A percentile compares a stretch with the other conserved stretches of the same genome.
Conservation (phyloP, 257 asterid genomes). For the Paraleonurus japonicus region DNA sequence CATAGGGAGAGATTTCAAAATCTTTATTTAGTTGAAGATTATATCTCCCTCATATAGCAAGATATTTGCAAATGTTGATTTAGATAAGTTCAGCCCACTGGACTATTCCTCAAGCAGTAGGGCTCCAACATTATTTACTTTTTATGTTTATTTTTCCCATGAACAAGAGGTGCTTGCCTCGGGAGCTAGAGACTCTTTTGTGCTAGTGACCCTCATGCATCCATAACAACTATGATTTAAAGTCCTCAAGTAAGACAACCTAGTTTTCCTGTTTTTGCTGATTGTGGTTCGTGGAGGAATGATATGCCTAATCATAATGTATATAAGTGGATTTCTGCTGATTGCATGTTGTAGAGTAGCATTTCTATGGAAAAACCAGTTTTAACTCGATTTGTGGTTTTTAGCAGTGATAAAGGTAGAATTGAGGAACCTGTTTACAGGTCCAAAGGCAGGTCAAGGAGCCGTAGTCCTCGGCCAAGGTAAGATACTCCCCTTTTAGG, state of each 20-base stretch:
- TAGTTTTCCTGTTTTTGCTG: background rate
- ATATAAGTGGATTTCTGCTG: background rate
- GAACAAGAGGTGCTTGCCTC: too few relatives aligned
- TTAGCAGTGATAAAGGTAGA: conserved; percentile 73
- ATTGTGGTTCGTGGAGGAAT: background rate
- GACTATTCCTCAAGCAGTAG: too few relatives aligned
- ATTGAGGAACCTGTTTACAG: conserved; percentile 67
- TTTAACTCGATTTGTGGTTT: conserved; percentile 9
- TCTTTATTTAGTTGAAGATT: too few relatives aligned
- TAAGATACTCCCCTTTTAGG: conserved; percentile 24
- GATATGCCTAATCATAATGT: background rate
- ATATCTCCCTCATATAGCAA: too few relatives aligned
- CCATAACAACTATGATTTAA: too few relatives aligned
- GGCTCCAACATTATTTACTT: too few relatives aligned
- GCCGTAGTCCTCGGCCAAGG: conserved; percentile 97
- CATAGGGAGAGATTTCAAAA: too few relatives aligned
- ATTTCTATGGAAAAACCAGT: background rate
- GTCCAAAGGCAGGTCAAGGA: conserved; percentile 69
- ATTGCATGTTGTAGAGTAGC: background rate
- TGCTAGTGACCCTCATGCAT: too few relatives aligned
- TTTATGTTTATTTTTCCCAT: too few relatives aligned
- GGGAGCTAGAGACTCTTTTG: too few relatives aligned
- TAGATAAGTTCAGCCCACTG: too few relatives aligned
- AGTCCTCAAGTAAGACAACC: background rate
- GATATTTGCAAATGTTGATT: too few relatives aligned